A percentile compares a stretch with the other conserved stretches of the same genome.
Evolutionary conservation across 192 early-diverging fungal genomes (phyloP).

Genomic region (Radiomyces spectabilis): DNA sequence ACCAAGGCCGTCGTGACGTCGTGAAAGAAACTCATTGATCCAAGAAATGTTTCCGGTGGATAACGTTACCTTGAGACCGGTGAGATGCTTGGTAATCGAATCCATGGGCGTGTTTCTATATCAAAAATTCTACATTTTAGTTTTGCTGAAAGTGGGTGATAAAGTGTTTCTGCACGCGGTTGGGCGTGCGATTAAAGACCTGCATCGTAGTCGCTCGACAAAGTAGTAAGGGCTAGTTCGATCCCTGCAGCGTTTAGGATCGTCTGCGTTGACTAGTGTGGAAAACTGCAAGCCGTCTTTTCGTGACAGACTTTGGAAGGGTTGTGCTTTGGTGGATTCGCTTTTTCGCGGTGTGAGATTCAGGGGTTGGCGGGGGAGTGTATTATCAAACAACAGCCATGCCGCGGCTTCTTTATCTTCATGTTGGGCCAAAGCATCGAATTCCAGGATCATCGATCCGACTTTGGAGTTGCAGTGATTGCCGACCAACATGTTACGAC

Average conservation of each 20-base stretch:
- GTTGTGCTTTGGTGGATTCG: background rate
- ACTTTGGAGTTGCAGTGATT: conserved; percentile 8
- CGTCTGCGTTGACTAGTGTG: background rate
- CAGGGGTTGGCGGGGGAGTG: background rate
- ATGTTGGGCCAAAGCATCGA: conserved; percentile 14
- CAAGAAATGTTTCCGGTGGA: conserved; percentile 38
- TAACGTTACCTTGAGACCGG: conserved; percentile 31
- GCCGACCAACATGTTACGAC: conserved; percentile 1
- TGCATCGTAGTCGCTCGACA: conserved; percentile 22
- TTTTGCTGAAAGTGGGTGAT: background rate
- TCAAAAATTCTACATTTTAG: no score
- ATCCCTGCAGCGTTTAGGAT: conserved; percentile 6
- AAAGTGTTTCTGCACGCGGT: background rate
- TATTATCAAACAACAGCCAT: conserved; percentile 20
- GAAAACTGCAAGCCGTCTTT: conserved; percentile 12
- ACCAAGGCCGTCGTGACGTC: conserved; percentile 33
- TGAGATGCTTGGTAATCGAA: conserved; percentile 31
- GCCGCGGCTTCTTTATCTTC: conserved; percentile 6
- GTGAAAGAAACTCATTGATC: conserved; percentile 41
- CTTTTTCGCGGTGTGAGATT: background rate
- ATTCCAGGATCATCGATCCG: conserved; percentile 21
- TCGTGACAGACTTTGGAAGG: conserved; percentile 5
- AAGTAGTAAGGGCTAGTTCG: conserved; percentile 24
- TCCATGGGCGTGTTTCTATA: conserved; percentile 31
- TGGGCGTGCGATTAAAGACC: background rate